Conservation (phyloP, 805 yeast species). For the Candida ficus region DNA sequence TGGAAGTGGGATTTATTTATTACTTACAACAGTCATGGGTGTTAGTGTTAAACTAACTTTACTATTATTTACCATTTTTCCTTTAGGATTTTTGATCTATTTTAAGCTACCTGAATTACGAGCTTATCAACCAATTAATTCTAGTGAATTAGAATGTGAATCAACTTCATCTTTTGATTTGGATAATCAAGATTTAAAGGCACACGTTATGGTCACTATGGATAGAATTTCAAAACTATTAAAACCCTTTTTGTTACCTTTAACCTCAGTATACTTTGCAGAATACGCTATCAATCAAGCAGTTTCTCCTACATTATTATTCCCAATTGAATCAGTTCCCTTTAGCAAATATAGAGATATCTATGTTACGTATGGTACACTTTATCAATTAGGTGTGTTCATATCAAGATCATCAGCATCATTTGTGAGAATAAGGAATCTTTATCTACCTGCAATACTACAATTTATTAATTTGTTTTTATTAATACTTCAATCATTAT, state of each 20-base stretch:
- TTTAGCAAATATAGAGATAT: conserved; percentile 72
- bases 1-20: conserved; percentile 70
- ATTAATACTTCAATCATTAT: conserved; percentile 60
- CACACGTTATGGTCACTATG: conserved; percentile 21
- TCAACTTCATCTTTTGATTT: not conserved
- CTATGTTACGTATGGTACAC: conserved; percentile 84
- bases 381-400: conserved; percentile 91
- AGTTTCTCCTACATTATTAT: conserved; percentile 79
- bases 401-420: conserved; percentile 82
- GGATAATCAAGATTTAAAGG: not conserved
- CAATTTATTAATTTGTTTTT: conserved; percentile 62
- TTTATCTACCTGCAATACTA: conserved; percentile 59
- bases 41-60: conserved; percentile 51
- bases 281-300: conserved; percentile 93
- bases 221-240: conserved; percentile 38
- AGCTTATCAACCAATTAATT: conserved; percentile 7
- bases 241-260: conserved; percentile 75
- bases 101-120: conserved; percentile 23
- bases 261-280: conserved; percentile 74
- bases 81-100: conserved; percentile 43
- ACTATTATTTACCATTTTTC: conserved; percentile 51
- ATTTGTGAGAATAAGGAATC: conserved; percentile 49
- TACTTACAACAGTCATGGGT: conserved; percentile 64
- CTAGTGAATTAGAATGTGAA: not conserved
- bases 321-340: conserved; percentile 67